Percentiles rank a stretch among this genome's conserved stretches.
phyloP scores from a whole-genome alignment of 1,284 basidiomycete species.

The Cryptococcus sp. region DNA sequence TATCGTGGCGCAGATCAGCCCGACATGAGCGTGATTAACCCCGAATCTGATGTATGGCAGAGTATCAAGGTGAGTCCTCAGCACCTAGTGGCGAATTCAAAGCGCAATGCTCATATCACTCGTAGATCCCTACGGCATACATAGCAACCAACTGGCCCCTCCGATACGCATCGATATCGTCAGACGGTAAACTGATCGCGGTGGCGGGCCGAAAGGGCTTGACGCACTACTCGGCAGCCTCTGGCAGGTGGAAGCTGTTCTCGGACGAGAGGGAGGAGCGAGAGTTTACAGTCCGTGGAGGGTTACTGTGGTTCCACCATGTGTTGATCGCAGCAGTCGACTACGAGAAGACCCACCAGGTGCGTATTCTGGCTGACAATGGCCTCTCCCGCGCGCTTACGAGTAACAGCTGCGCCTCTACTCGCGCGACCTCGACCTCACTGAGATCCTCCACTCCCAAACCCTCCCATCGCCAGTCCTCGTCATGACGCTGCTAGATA shows the following conservation, averaged over 20 bases:
- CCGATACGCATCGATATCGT: slow-evolving; percentile 84
- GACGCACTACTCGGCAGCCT: slow-evolving; percentile 88
- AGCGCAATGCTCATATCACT: background rate
- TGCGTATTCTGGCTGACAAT: slow-evolving; percentile 50
- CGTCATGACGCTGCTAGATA: slow-evolving; percentile 87
- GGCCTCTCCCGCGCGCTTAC: background rate
- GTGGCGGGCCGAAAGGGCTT: slow-evolving; percentile 88
- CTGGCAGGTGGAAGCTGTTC: slow-evolving; percentile 94
- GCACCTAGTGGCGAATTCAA: too few species aligned
- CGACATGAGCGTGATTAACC: slow-evolving; percentile 96
- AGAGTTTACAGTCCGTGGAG: slow-evolving; percentile 82
- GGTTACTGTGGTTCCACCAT: slow-evolving; percentile 95
- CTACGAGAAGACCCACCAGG: slow-evolving; percentile 71
- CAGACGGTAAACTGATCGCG: slow-evolving; percentile 87
- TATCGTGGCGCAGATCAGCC: slow-evolving; percentile 96
- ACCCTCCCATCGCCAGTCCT: slow-evolving; percentile 72
- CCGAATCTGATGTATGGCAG: slow-evolving; percentile 98
- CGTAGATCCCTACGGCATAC: slow-evolving; percentile 74
- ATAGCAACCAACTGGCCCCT: slow-evolving; percentile 92
- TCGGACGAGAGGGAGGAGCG: slow-evolving; percentile 80
- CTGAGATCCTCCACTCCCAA: slow-evolving; percentile 78
- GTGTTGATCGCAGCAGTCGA: slow-evolving; percentile 90
- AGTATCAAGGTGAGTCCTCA: slow-evolving; percentile 73
- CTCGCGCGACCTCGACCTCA: slow-evolving; percentile 90
- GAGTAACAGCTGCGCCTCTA: slow-evolving; percentile 76